phyloP scores from a whole-genome alignment of 2,329 filamentous ascomycete genomes.

The Aureobasidium uvarum region DNA sequence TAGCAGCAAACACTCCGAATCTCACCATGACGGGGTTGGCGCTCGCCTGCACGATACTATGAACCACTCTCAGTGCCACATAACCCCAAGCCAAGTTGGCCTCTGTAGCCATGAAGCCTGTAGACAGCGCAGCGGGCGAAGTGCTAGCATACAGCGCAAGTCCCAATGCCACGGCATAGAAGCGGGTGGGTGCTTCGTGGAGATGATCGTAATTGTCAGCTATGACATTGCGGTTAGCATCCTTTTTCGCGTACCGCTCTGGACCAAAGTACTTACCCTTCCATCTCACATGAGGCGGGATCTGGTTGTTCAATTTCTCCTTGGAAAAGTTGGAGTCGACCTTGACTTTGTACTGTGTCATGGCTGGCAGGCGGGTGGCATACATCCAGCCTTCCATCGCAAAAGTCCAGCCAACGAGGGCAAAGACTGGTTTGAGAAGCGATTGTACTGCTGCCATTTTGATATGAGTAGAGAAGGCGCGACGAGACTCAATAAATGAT shows the following conservation, averaged over 20 bases:
- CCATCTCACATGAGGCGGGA: slow-evolving; percentile 31
- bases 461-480: neutral
- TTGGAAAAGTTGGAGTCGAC: slow-evolving; percentile 1
- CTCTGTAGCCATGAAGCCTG: slow-evolving; percentile 34
- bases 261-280: too few relatives aligned
- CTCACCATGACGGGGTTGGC: slow-evolving; percentile 41
- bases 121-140: neutral
- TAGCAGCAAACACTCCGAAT: slow-evolving; percentile 40
- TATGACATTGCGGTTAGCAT: neutral
- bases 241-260: too few relatives aligned
- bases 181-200: slow-evolving; percentile 47
- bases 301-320: slow-evolving; percentile 29
- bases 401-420: slow-evolving; percentile 42
- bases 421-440: slow-evolving; percentile 35
- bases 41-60: slow-evolving; percentile 44
- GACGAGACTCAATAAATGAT: neutral
- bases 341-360: slow-evolving; percentile 36
- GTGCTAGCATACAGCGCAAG: slow-evolving; percentile 36
- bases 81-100: slow-evolving; percentile 46
- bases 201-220: slow-evolving; percentile 48
- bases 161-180: slow-evolving; percentile 44
- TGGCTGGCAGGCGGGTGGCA: slow-evolving; percentile 41
- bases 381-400: slow-evolving; percentile 47
- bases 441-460: slow-evolving; percentile 16
- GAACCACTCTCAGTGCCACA: slow-evolving; percentile 43